Conservation (phyloP, 176 grass and related monocot species). For the Hsuehochloa calcarea region DNA sequence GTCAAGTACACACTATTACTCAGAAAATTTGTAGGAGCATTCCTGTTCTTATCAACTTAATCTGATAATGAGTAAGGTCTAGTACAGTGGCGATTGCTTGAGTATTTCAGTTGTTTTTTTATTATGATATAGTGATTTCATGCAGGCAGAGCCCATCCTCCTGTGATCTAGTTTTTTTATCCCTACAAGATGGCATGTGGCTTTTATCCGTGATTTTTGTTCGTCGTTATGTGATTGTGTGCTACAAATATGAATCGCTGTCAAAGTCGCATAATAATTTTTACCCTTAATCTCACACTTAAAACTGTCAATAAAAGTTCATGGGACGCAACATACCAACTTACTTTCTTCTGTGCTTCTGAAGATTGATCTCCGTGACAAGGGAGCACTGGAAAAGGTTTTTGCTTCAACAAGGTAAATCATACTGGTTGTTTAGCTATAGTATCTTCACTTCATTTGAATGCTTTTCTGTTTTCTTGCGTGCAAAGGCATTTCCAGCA, state of each 20-base stretch:
- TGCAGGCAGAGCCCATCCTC: background rate
- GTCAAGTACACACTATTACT: background rate
- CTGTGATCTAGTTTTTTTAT: background rate
- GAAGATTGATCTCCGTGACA: conserved; percentile 82
- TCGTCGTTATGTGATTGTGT: background rate
- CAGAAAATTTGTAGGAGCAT: background rate
- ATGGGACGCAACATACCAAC: background rate
- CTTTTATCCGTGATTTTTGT: background rate
- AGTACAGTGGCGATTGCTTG: background rate
- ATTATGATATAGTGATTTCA: background rate
- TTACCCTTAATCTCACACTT: background rate
- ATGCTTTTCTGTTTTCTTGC: conserved; percentile 2
- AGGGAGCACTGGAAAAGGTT: conserved; percentile 59
- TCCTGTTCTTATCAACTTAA: background rate
- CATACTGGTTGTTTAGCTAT: background rate
- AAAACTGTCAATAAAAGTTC: background rate
- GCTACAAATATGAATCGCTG: background rate
- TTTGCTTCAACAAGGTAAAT: conserved; percentile 70
- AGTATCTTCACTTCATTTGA: conserved; percentile 11
- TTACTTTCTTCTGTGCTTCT: conserved; percentile 31
- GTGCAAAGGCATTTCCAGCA: conserved; percentile 11
- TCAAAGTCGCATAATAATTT: background rate
- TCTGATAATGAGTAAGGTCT: background rate
- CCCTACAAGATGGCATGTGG: background rate
- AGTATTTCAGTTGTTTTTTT: conserved; percentile 2